Base-by-base conservation (phyloP, 305 asterid species). In the Plantago coronopus region DNA sequence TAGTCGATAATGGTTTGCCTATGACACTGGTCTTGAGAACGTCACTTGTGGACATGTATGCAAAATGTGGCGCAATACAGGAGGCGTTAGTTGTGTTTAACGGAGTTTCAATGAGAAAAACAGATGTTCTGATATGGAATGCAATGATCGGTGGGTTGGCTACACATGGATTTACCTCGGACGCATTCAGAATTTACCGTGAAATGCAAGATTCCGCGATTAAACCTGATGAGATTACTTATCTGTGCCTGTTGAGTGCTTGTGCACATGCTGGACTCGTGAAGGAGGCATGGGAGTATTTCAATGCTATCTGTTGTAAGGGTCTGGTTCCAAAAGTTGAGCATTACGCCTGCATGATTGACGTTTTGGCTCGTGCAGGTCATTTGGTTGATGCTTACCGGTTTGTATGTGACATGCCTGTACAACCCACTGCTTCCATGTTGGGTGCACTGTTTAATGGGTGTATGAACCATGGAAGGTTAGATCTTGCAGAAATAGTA, bases 191-290 rank as follows among this genome's bases (percentile, higher is more conserved):
- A 7, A 74, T 78, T 54, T 78, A 72, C 27, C 51, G 0, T 17
- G 74, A 75, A 65, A 88, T 91, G 98, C 66, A 49, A 61, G 48
- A 12, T 45, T 61, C 64, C 0, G 63, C 76, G 19, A 74, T 80
- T 54, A 68, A 21, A 47, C 88, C 84, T 0, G 98, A 86, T 63
- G 98, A 91, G 80, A 79, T 91, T 59, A 88, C 96, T 0, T 88
- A 72, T 76, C 72, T 91, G 79, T 85, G 94, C 69, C 66, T 91
- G 48, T 62, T 91, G 55, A 74, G 69, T 23, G 88, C 95, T 50
- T 91, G 96, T 68, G 90, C 95, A 25, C 96, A 91, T 63, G 90
- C 95, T 46, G 94, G 98, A 15, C 67, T 83, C 18, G 95, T 88
- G 31, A 61, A 76, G 51, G 83, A 85, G 61, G 96, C 88, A 18